phyloP scores from a whole-genome alignment of 2,329 filamentous ascomycete genomes.

The Calonectria honghensis region DNA sequence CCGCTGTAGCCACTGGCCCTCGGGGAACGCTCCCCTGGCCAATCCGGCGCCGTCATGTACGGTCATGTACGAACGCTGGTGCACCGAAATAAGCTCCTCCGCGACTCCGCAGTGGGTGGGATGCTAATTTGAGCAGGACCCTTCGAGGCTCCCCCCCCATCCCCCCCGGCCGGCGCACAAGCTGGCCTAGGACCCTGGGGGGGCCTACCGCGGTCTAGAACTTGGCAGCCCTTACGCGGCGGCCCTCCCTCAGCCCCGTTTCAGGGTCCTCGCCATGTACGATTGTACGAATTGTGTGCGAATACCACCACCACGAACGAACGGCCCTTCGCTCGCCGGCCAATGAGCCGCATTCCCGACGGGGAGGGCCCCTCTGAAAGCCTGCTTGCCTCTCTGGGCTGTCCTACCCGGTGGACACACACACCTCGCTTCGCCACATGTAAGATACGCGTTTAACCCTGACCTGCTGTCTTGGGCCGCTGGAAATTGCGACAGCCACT shows the following conservation, averaged over 20 bases:
- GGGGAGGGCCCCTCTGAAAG: background rate
- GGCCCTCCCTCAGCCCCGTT: conserved; percentile 5
- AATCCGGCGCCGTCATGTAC: background rate
- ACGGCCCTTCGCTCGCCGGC: background rate
- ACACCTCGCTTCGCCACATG: conserved; percentile 17
- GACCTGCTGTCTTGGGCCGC: conserved; percentile 20
- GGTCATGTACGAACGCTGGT: conserved; percentile 3
- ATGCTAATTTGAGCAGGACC: conserved; percentile 21
- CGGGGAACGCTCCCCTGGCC: background rate
- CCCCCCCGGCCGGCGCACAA: background rate
- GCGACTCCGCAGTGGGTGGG: conserved; percentile 12
- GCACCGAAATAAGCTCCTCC: conserved; percentile 11
- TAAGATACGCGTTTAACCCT: conserved; percentile 23
- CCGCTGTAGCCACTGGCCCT: background rate
- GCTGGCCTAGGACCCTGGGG: background rate
- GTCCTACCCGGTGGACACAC: no score
- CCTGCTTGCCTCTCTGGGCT: background rate
- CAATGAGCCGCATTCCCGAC: background rate
- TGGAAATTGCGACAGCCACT: conserved; percentile 24
- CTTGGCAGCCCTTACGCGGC: conserved; percentile 7
- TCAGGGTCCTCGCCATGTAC: background rate
- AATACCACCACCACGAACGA: background rate
- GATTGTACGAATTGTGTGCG: background rate
- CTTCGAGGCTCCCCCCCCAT: background rate
- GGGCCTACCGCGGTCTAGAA: no score